Base-by-base conservation (phyloP, 192 early-diverging fungal species). In the Backusella luteola region DNA sequence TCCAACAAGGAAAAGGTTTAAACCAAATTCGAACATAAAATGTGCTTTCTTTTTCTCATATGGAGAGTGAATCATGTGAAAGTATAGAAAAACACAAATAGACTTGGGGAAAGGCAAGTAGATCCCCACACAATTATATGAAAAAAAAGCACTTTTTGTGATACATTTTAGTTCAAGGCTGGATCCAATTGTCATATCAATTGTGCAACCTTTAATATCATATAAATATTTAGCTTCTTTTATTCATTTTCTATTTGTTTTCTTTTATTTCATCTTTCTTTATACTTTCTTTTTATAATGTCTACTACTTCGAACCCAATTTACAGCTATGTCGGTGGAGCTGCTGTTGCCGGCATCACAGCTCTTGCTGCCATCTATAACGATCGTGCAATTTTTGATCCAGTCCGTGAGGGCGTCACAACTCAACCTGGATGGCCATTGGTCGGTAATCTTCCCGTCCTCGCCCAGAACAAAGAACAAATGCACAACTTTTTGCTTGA, bases 331-430 rank as follows among this genome's bases (percentile, higher is more conserved):
- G 67, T 70, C 21, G 75, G 67, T 14, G 46, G 69, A 41, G 73
- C 78, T 17, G 73, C 76, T n/a, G 36, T 71, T 14, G 69, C 69
- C 6, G 63, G 36, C 1, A 59, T 82, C 32, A 69, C 38, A 8
- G 41, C 53, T 21, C 53, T 82, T 4, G 49, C 74, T 1, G 77
- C 81, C 12, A 69, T 35, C 4, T 82, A 82, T 39, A 66, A 71
- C 42, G 81, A 82, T 52, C 77, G 81, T 7, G 81, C 81, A 2
- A 29, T 78, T n/a, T 82, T 82, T 66, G 69, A 77, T 46, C 73
- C 74, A 8, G 42, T 34, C n/a, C 77, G 81, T 12, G 56, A 56
- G 7, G 81, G 72, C 21, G 73, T 82, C 19, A 35, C 26, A 23
- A 49, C 63, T 23, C 36, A 72, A 49, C 67, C 69, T 21, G 81